Evolutionary conservation across 2,329 filamentous ascomycete genomes (phyloP), one percentile per base, ranked within the genome.

Genomic region (Fusarium nematophilum): DNA sequence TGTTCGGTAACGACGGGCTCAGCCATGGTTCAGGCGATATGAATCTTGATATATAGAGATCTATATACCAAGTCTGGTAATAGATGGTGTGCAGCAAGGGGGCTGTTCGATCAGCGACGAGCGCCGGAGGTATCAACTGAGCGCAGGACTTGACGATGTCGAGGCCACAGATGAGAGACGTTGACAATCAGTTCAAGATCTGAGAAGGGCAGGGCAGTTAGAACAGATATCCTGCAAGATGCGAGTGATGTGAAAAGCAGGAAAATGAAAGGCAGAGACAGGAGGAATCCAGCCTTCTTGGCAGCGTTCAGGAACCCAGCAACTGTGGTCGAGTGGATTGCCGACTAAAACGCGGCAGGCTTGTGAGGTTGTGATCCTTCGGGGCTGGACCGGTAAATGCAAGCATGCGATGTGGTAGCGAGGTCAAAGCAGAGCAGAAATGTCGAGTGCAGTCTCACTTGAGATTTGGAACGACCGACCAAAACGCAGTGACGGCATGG

Each of bases 1-100:
- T 83, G 82, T 43, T 84, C 81, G 23, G 75, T 50, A 27, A 77
- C 70, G 21, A 80, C 72, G 27, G 78, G 67, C 34, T 84, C 80
- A 55, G 82, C 77, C 82, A 85, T 85, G 44, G 65, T 57, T 55
- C 45, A 50, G 45, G 57, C n/a, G 53, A 36, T 21, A 48, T 14
- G 33, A 50, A 18, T 29, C 14, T 44, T 15, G 18, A 17, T 40
- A 29, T n/a, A n/a, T n/a, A n/a, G n/a, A n/a, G n/a, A n/a, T n/a
- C n/a, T n/a, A n/a, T n/a, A n/a, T n/a, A 44, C 17, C 30, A 37
- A 47, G 38, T 39, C 34, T 42, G 44, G 46, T 31, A 45, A 30
- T 29, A 36, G 17, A 27, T 33, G 18, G 31, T 48, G 44, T 51
- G 34, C 9, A 30, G 43, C 17, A 5, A 9, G 23, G 37, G 34